Percentiles rank a stretch among this genome's conserved stretches.
phyloP scores from a whole-genome alignment of 768 basidiomycete genomes.

The Dendrothele bispora region DNA sequence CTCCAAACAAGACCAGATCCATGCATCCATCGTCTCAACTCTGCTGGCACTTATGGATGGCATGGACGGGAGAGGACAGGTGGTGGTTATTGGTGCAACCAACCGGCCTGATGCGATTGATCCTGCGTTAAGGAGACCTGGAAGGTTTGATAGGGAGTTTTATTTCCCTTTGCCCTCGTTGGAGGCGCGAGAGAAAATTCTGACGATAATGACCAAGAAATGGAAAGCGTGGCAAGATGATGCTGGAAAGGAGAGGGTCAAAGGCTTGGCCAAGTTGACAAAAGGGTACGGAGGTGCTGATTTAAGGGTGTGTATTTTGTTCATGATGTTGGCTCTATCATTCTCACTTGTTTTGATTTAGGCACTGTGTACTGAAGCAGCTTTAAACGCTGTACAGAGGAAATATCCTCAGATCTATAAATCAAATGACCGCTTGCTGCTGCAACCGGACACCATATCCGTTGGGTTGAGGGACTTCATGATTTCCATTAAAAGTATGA shows the following conservation, averaged over 20 bases:
- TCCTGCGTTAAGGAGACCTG: conserved; percentile 90
- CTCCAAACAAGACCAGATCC: conserved; percentile 99
- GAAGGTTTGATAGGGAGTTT: conserved; percentile 96
- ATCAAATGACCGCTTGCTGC: conserved; percentile 77
- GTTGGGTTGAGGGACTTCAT: conserved; percentile 92
- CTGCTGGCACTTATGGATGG: conserved; percentile 98
- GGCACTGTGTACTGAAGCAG: conserved; percentile 97
- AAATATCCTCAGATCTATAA: conserved; percentile 98
- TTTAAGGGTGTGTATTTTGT: conserved; percentile 64
- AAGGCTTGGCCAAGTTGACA: conserved; percentile 81
- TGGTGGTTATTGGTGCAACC: conserved; percentile 96
- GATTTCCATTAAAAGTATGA: conserved; percentile 93
- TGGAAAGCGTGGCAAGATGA: conserved; percentile 76
- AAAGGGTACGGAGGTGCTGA: conserved; percentile 99
- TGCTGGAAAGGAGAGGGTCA: conserved; percentile 21
- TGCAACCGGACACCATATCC: conserved; percentile 83
- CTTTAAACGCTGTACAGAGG: conserved; percentile 93
- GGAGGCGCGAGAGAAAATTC: conserved; percentile 84
- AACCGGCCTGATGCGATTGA: conserved; percentile 98
- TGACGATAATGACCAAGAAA: conserved; percentile 84
- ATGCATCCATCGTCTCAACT: conserved; percentile 96
- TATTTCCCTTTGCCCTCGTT: conserved; percentile 91
- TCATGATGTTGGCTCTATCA: conserved; percentile 10
- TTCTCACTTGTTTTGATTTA: too few relatives aligned
- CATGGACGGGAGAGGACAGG: conserved; percentile 98